Percentiles rank a stretch among this genome's conserved stretches.
Evolutionary conservation across 148 eudicot species (phyloP).

Genomic region (Cornus kousa): DNA sequence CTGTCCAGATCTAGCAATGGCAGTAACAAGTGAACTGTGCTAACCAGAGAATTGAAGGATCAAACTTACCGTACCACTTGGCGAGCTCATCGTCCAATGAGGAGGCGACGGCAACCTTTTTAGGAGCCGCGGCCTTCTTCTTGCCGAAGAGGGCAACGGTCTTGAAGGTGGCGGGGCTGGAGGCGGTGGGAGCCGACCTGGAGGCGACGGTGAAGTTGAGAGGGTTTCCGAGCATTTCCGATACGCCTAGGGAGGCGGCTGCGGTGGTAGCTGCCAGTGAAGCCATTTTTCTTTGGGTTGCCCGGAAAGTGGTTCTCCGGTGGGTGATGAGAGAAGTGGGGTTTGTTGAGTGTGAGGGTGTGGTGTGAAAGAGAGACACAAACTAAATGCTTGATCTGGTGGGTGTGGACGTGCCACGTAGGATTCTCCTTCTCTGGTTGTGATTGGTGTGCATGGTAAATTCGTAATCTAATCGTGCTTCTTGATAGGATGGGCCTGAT

Average conservation of each 20-base stretch:
- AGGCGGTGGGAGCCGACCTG: constrained; percentile 34
- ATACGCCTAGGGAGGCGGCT: constrained; percentile 56
- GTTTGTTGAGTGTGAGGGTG: constrained; percentile 5
- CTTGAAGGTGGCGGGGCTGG: constrained; percentile 35
- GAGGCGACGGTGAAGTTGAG: constrained; percentile 41
- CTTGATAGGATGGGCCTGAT: constrained; percentile 24
- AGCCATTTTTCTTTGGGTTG: constrained; percentile 40
- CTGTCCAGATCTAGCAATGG: too few species aligned
- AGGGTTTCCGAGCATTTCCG: constrained; percentile 67
- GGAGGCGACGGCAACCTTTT: constrained; percentile 43
- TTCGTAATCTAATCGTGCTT: constrained; percentile 30
- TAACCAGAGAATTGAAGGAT: too few species aligned
- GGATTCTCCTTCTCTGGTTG: constrained; percentile 4
- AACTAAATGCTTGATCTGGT: constrained; percentile 58
- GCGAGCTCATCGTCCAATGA: constrained; percentile 72
- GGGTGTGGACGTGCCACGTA: constrained; percentile 52
- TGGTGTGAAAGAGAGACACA: constrained; percentile 3
- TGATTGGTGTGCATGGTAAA: constrained; percentile 26
- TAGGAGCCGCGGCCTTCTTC: constrained; percentile 51
- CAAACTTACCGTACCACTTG: constrained; percentile 82
- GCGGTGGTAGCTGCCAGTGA: constrained; percentile 64
- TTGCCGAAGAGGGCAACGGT: constrained; percentile 72
- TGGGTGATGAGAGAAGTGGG: background rate
- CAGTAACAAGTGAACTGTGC: too few species aligned
- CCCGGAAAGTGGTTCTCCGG: background rate